phyloP scores from a whole-genome alignment of 1,284 basidiomycete species.

The Omphalotus olearius region DNA sequence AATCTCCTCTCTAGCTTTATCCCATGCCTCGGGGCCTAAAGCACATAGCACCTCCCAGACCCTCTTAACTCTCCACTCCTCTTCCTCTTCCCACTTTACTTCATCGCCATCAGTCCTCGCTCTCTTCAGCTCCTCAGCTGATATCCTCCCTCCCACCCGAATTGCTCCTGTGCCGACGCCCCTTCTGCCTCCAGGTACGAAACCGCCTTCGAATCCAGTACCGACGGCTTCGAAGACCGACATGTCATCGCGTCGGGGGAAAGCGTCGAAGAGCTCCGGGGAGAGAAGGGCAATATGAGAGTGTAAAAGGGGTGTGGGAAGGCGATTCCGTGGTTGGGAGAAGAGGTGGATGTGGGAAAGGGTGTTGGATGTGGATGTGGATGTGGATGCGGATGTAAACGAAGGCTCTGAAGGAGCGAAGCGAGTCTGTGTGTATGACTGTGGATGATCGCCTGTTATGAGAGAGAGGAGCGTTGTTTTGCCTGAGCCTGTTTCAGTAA shows the following conservation, averaged over 20 bases:
- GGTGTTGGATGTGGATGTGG: slow-evolving; percentile 21
- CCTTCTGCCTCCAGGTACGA: slow-evolving; percentile 48
- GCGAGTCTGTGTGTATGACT: slow-evolving; percentile 79
- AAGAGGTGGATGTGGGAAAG: slow-evolving; percentile 65
- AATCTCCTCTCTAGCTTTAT: background rate
- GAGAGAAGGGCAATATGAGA: slow-evolving; percentile 75
- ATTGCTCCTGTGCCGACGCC: slow-evolving; percentile 38
- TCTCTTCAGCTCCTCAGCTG: slow-evolving; percentile 2
- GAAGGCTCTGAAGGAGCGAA: slow-evolving; percentile 26
- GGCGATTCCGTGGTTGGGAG: slow-evolving; percentile 57
- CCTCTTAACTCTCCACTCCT: slow-evolving; percentile 40
- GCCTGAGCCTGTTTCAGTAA: slow-evolving; percentile 64
- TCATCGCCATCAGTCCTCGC: slow-evolving; percentile 17
- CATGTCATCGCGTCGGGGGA: slow-evolving; percentile 71
- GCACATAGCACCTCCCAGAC: slow-evolving; percentile 54
- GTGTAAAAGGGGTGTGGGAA: slow-evolving; percentile 55
- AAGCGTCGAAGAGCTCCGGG: slow-evolving; percentile 89
- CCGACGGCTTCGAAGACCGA: slow-evolving; percentile 76
- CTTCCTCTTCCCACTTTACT: slow-evolving; percentile 24
- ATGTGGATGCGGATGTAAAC: slow-evolving; percentile 24
- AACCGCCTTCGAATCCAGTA: slow-evolving; percentile 84
- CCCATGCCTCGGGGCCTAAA: slow-evolving; percentile 60
- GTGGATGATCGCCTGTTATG: slow-evolving; percentile 92
- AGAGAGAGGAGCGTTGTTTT: slow-evolving; percentile 95
- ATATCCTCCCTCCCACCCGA: slow-evolving; percentile 12